Percentiles rank a stretch among this genome's conserved stretches.
phyloP scores from a whole-genome alignment of 2,329 filamentous ascomycete genomes.

The Clonostachys byssicola region DNA sequence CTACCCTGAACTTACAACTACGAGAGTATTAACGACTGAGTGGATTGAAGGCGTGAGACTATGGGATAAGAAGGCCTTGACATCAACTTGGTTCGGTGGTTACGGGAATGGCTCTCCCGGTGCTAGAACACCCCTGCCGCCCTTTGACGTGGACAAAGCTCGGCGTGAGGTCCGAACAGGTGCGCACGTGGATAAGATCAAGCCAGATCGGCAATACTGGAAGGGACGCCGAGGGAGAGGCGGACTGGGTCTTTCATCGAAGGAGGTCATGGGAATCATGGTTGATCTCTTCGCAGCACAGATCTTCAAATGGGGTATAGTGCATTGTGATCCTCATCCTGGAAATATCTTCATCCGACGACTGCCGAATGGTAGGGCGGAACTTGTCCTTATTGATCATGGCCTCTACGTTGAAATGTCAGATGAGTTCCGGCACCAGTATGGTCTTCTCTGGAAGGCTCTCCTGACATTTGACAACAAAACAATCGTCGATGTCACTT shows the following conservation, averaged over 20 bases:
- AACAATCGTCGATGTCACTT: constrained; percentile 68
- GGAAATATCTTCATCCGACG: constrained; percentile 96
- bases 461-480: constrained; percentile 91
- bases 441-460: constrained; percentile 88
- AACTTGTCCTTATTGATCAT: constrained; percentile 95
- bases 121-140: constrained; percentile 59
- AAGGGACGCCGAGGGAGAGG: constrained; percentile 67
- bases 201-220: constrained; percentile 79
- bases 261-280: constrained; percentile 94
- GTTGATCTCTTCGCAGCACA: constrained; percentile 95
- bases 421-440: constrained; percentile 78
- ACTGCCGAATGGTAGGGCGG: constrained; percentile 73
- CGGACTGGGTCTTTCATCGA: constrained; percentile 77
- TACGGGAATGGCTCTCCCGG: constrained; percentile 75
- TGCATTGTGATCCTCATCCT: constrained; percentile 96
- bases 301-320: constrained; percentile 94
- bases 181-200: constrained; percentile 57
- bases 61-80: constrained; percentile 86
- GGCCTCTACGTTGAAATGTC: constrained; percentile 93
- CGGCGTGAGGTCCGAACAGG: constrained; percentile 43
- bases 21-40: constrained; percentile 85
- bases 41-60: constrained; percentile 95
- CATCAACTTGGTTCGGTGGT: constrained; percentile 72
- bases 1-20: constrained; percentile 77
- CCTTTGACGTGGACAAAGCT: constrained; percentile 40